Evolutionary conservation across 805 yeast genomes (phyloP).

Genomic region (Candida berthetii): DNA sequence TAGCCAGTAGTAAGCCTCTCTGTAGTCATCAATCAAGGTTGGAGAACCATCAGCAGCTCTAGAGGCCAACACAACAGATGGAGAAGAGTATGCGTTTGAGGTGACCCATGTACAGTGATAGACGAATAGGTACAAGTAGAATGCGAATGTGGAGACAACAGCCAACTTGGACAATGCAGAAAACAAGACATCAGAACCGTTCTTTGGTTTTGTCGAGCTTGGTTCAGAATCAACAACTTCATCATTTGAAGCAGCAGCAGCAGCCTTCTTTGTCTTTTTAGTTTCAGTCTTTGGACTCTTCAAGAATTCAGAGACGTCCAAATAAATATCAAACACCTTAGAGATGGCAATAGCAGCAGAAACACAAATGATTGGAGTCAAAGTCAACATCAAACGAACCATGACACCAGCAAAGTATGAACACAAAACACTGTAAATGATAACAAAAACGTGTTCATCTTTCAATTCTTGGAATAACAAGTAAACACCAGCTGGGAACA

Average conservation of each 20-base stretch:
- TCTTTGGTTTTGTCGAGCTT: slow-evolving; percentile 14
- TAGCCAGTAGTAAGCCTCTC: slow-evolving; percentile 99
- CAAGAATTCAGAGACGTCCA: slow-evolving; percentile 45
- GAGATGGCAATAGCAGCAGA: slow-evolving; percentile 87
- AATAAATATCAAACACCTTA: slow-evolving; percentile 74
- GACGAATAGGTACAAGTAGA: slow-evolving; percentile 77
- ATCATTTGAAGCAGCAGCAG: slow-evolving; percentile 1
- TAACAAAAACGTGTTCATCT: slow-evolving; percentile 89
- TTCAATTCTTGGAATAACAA: slow-evolving; percentile 82
- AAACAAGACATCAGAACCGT: slow-evolving; percentile 3
- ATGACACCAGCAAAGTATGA: slow-evolving; percentile 98
- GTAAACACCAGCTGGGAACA: slow-evolving; percentile 97
- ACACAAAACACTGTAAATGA: slow-evolving; percentile 88
- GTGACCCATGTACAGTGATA: slow-evolving; percentile 98
- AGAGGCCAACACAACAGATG: slow-evolving; percentile 92
- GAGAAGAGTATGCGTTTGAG: slow-evolving; percentile 91
- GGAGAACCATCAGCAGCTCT: slow-evolving; percentile 79
- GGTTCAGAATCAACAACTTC: slow-evolving; percentile 3
- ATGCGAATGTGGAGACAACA: slow-evolving; percentile 62
- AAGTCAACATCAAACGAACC: slow-evolving; percentile 95
- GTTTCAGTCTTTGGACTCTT: slow-evolving; percentile 1
- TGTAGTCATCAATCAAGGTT: slow-evolving; percentile 86
- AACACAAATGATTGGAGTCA: slow-evolving; percentile 95
- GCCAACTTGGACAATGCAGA: slow-evolving; percentile 49
- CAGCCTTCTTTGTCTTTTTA: neutral